These are phyloP conservation scores for Penicillium bovifimosum DNA, from an alignment of 495 filamentous ascomycete genomes.

Conservation along the genomic window DNA sequence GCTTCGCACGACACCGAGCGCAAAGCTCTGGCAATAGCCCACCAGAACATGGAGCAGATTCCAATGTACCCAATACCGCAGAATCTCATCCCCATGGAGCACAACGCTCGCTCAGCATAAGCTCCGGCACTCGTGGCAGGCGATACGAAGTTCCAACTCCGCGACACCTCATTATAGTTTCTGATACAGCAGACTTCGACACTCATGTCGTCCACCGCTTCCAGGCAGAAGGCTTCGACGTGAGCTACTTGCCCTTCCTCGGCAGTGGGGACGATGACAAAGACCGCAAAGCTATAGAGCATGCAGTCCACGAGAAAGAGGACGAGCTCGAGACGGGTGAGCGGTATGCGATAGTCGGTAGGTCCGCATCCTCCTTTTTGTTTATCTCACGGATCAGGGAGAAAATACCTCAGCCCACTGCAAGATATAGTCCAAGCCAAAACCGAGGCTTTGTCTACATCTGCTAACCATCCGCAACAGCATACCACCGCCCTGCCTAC, in stretches of 20 bases:
- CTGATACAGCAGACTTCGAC: slow-evolving; percentile 56
- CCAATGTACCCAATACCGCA: neutral
- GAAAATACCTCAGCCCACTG: neutral
- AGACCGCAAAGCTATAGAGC: slow-evolving; percentile 35
- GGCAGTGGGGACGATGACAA: slow-evolving; percentile 36
- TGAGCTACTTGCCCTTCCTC: slow-evolving; percentile 53
- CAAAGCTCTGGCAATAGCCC: slow-evolving; percentile 9
- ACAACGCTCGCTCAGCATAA: slow-evolving; percentile 11
- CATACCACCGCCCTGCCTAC: slow-evolving; percentile 54
- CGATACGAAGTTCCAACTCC: slow-evolving; percentile 14
- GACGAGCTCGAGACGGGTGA: slow-evolving; percentile 42
- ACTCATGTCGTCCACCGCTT: slow-evolving; percentile 48
- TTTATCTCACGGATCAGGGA: neutral
- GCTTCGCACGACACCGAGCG: slow-evolving; percentile 13
- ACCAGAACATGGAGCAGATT: neutral
- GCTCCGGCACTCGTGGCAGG: slow-evolving; percentile 11
- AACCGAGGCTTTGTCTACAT: neutral
- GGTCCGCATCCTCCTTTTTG: neutral
- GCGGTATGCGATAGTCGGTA: slow-evolving; percentile 45
- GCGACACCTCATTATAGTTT: slow-evolving; percentile 51
- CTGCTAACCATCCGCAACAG: slow-evolving; percentile 20
- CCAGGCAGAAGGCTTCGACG: slow-evolving; percentile 59
- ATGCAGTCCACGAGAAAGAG: slow-evolving; percentile 41
- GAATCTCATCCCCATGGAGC: slow-evolving; percentile 7
- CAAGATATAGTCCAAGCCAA: neutral